Conservation (phyloP, 106 monocot genomes). For the Dendrobium huoshanense region DNA sequence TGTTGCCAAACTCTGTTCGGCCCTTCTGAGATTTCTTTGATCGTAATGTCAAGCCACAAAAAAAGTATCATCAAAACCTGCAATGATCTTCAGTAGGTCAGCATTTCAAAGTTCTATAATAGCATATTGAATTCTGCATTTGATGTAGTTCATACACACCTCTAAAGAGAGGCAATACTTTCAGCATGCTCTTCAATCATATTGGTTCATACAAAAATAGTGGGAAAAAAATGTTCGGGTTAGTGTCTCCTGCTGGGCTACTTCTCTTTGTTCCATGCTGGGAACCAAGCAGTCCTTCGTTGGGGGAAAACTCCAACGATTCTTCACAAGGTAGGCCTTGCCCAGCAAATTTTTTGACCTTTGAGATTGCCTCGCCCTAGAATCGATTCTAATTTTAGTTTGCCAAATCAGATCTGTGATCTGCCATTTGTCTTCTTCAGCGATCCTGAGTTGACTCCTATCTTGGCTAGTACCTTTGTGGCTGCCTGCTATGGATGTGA, state of each 20-base stretch:
- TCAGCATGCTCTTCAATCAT: neutral
- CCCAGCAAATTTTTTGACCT: neutral
- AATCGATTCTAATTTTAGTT: neutral
- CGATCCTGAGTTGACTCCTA: slow-evolving; percentile 83
- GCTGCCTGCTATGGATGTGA: slow-evolving; percentile 88
- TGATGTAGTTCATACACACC: neutral
- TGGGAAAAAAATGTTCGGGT: too few relatives aligned
- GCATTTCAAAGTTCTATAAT: too few relatives aligned
- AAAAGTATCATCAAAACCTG: too few relatives aligned
- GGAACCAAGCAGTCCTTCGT: slow-evolving; percentile 92
- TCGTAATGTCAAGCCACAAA: too few relatives aligned
- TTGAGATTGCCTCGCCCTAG: neutral
- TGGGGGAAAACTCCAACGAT: slow-evolving; percentile 99
- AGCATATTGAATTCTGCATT: too few relatives aligned
- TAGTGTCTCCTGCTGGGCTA: slow-evolving; percentile 81
- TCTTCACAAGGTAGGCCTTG: slow-evolving; percentile 67
- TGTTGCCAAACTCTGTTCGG: too few relatives aligned
- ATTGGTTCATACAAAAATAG: neutral
- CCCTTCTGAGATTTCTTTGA: too few relatives aligned
- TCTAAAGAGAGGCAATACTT: neutral
- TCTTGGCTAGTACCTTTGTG: slow-evolving; percentile 70
- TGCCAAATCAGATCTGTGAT: slow-evolving; percentile 71
- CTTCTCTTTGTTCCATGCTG: slow-evolving; percentile 79
- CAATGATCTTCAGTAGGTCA: too few relatives aligned
- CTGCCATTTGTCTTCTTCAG: slow-evolving; percentile 95